Evolutionary conservation across 1,139 yeast genomes (phyloP).

Genomic region (Insectozyma bohioensis): DNA sequence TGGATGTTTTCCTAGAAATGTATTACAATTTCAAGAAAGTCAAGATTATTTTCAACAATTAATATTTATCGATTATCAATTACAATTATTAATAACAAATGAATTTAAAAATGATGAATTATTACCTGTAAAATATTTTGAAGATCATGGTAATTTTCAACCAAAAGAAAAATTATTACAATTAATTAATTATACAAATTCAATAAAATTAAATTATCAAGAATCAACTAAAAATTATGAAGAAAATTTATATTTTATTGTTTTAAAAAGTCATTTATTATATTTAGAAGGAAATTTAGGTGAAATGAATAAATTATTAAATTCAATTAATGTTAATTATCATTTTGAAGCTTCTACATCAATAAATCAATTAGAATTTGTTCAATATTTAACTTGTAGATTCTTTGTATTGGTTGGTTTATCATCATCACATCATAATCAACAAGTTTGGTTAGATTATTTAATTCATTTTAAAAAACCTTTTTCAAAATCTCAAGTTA

Average conservation of each 20-base stretch:
- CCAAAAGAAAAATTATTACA: conserved; percentile 27
- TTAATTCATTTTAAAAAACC: conserved; percentile 26
- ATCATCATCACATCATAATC: conserved; percentile 15
- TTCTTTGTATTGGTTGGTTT: conserved; percentile 37
- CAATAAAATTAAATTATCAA: conserved; percentile 29
- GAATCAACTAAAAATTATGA: conserved; percentile 25
- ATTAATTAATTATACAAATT: conserved; percentile 30
- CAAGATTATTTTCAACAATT: conserved; percentile 37
- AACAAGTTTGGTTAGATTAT: conserved; percentile 34
- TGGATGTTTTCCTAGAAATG: conserved; percentile 41
- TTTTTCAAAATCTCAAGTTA: conserved; percentile 34
- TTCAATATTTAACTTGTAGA: conserved; percentile 36
- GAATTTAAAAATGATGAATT: conserved; percentile 32
- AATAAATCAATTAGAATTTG: conserved; percentile 23
- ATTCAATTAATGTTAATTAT: conserved; percentile 17
- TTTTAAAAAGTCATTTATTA: conserved; percentile 38
- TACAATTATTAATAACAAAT: conserved; percentile 34
- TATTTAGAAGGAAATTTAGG: conserved; percentile 28
- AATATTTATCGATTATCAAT: conserved; percentile 40
- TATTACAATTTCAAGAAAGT: conserved; percentile 35
- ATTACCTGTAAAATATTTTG: conserved; percentile 20
- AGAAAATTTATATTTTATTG: conserved; percentile 35
- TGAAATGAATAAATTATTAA: conserved; percentile 21
- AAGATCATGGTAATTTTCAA: conserved; percentile 16
- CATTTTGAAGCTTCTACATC: conserved; percentile 15